Evolutionary conservation across 2,329 filamentous ascomycete genomes (phyloP), one percentile per base, ranked within the genome.

Genomic region (Didymella pomorum): DNA sequence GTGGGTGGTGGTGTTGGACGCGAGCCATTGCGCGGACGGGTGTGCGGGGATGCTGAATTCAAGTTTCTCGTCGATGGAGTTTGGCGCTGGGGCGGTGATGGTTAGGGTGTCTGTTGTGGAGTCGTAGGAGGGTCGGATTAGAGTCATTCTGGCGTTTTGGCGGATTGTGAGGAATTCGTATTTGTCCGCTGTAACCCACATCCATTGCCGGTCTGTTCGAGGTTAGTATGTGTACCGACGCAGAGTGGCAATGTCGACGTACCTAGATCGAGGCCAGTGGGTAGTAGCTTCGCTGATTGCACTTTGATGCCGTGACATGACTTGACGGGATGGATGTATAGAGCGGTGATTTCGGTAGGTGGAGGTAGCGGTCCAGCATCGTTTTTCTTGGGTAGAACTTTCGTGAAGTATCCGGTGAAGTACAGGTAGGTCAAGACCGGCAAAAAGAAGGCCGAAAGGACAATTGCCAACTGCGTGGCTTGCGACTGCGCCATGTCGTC

Each of bases 281-380:
- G 81, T 31, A 83, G 78, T 1, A 89, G 77, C 4, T 76, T 79
- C 2, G 84, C 81, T 2, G 79, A 80, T 16, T 80, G 71, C 10
- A 89, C 77, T 39, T 82, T 78, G 64, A 89, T 79, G 10, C 87
- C 87, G 44, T 87, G 85, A 65, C 87, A 89, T 60, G 86, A 89
- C 69, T 89, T 89, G 67, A 89, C 85, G 12, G 87, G 87, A 69
- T 89, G 88, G 65, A 88, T 80, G 55, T 81, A 82, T 11, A 89
- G 77, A 4, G 75, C 76, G n/a, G 77, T 76, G 35, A 83, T 76
- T 45, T 80, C 74, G 0, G 79, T 80, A 14, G 77, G 64, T 23
- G 69, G 64, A n/a, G 76, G 77, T 2, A 76, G 61, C 18, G 75
- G 70, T 12, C 67, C 68, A 28, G 65, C 62, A 43, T 44, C 45